Evolutionary conservation across 495 filamentous ascomycete genomes (phyloP).

Genomic region (Aspergillus steynii): DNA sequence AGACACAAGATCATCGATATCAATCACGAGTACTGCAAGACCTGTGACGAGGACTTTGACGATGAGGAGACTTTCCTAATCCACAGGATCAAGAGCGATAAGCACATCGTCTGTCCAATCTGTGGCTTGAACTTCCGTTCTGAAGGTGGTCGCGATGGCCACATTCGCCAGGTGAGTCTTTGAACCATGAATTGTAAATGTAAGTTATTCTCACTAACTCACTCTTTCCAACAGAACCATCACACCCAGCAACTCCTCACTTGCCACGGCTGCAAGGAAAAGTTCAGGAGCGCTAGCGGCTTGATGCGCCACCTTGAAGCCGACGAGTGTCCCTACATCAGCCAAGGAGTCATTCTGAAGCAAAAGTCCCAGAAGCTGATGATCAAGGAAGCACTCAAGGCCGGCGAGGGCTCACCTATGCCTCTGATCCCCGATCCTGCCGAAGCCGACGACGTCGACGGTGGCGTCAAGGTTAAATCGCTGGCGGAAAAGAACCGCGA

Average conservation of each 20-base stretch:
- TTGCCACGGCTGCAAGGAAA: slow-evolving; percentile 46
- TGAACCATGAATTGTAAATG: neutral
- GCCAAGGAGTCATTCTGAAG: slow-evolving; percentile 29
- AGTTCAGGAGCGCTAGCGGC: slow-evolving; percentile 43
- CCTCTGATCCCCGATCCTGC: slow-evolving; percentile 3
- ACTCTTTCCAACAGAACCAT: slow-evolving; percentile 34
- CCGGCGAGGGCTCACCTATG: slow-evolving; percentile 6
- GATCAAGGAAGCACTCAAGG: slow-evolving; percentile 25
- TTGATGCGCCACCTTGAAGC: slow-evolving; percentile 54
- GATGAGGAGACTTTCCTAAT: slow-evolving; percentile 40
- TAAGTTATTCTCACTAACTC: too few relatives aligned
- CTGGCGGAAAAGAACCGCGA: slow-evolving; percentile 10
- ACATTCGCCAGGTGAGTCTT: slow-evolving; percentile 46
- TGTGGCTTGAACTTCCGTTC: slow-evolving; percentile 54
- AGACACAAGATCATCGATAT: slow-evolving; percentile 44
- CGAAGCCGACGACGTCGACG: slow-evolving; percentile 13
- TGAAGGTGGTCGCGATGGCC: slow-evolving; percentile 43
- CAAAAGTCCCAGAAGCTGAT: slow-evolving; percentile 42
- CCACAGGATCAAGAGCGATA: slow-evolving; percentile 40
- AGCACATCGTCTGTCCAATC: slow-evolving; percentile 50
- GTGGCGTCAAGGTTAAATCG: slow-evolving; percentile 12
- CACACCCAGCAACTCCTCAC: slow-evolving; percentile 39
- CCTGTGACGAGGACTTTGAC: slow-evolving; percentile 51
- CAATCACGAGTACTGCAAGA: slow-evolving; percentile 51
- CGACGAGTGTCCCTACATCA: slow-evolving; percentile 41